phyloP scores from a whole-genome alignment of 257 asterid genomes.

The Agastache rugosa region DNA sequence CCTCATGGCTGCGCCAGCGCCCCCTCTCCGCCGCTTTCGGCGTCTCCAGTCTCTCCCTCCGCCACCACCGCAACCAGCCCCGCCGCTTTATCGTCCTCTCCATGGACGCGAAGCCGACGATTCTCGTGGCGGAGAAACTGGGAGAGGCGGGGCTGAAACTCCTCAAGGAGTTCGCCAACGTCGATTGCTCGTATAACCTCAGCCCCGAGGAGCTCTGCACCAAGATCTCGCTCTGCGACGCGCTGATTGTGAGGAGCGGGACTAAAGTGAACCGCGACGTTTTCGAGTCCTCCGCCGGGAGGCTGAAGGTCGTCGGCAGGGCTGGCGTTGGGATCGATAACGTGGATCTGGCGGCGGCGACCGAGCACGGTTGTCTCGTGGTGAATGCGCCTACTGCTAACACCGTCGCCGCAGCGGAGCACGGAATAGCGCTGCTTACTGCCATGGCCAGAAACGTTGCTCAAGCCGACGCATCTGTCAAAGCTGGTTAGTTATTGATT shows the following conservation, averaged over 20 bases:
- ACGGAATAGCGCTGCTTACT: slow-evolving; percentile 85
- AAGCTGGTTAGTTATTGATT: slow-evolving; percentile 68
- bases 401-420: slow-evolving; percentile 95
- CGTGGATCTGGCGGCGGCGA: slow-evolving; percentile 97
- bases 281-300: slow-evolving; percentile 85
- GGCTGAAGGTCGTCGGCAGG: slow-evolving; percentile 91
- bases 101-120: slow-evolving; percentile 84
- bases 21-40: slow-evolving; percentile 50
- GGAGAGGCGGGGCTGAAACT: slow-evolving; percentile 85
- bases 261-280: slow-evolving; percentile 88
- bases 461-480: slow-evolving; percentile 91
- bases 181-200: slow-evolving; percentile 85
- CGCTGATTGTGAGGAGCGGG: slow-evolving; percentile 87
- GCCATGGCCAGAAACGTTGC: slow-evolving; percentile 89
- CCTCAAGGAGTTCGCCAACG: slow-evolving; percentile 75
- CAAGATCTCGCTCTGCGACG: slow-evolving; percentile 88
- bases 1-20: slow-evolving; percentile 51
- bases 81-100: slow-evolving; percentile 65
- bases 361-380: slow-evolving; percentile 92
- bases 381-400: slow-evolving; percentile 97
- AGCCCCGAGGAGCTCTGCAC: slow-evolving; percentile 89
- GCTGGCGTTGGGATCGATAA: slow-evolving; percentile 97
- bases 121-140: slow-evolving; percentile 87
- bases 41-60: slow-evolving; percentile 43
- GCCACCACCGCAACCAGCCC: slow-evolving; percentile 38